These are phyloP conservation scores for Penicillium parvum DNA, from an alignment of 495 filamentous ascomycete genomes.

Conservation along the genomic window DNA sequence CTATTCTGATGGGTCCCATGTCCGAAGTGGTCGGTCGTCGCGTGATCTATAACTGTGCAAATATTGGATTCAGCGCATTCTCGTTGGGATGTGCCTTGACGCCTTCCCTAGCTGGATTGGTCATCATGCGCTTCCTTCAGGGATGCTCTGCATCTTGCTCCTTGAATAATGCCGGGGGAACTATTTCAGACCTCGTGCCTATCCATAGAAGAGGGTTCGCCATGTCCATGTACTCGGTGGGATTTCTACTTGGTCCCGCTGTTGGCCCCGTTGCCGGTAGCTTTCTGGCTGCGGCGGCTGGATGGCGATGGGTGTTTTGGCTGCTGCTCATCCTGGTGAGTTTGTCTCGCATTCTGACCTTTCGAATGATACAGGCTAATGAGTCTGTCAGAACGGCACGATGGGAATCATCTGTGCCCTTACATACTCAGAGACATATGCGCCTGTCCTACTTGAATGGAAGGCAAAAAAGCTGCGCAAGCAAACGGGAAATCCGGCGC, in stretches of 20 bases:
- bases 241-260: constrained; percentile 21
- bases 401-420: neutral
- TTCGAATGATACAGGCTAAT: neutral
- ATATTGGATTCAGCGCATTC: constrained; percentile 2
- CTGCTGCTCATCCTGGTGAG: constrained; percentile 20
- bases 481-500: neutral
- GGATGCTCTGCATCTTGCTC: neutral
- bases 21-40: constrained; percentile 3
- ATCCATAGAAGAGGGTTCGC: constrained; percentile 18
- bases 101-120: neutral
- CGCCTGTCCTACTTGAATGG: neutral
- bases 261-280: constrained; percentile 26
- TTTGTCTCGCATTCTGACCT: constrained; percentile 17
- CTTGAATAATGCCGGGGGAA: constrained; percentile 2
- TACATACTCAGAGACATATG: neutral
- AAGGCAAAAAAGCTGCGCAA: neutral
- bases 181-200: constrained; percentile 26
- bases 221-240: constrained; percentile 26
- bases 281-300: constrained; percentile 35
- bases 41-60: constrained; percentile 2
- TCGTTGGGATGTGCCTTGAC: constrained; percentile 2
- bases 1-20: constrained; percentile 3
- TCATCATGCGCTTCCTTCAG: constrained; percentile 3
- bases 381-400: neutral
- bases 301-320: constrained; percentile 43